Evolutionary conservation across 2,329 filamentous ascomycete genomes (phyloP), one percentile per base, ranked within the genome.

Genomic region (Conoideocrella luteorostrata): DNA sequence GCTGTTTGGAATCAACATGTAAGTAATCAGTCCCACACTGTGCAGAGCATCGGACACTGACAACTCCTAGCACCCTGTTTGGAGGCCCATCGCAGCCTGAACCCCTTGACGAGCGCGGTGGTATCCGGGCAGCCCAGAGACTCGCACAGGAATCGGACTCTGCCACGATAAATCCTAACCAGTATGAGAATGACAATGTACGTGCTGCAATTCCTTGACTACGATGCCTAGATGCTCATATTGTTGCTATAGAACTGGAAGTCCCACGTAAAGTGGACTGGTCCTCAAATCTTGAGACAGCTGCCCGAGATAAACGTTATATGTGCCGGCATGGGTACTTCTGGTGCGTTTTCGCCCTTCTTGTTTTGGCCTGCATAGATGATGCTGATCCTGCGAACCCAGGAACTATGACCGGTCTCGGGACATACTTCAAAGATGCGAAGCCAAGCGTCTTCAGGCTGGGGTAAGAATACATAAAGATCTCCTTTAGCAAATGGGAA

Each of bases 261-360:
- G 52, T 61, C 77, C 3, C 77, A 81, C 52, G 60, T 74, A 2
- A 70, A 70, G 39, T 80, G 77, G 77, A 80, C 77, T 1, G 77
- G 75, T 0, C 74, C 76, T 1, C 77, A 80, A 48, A 77, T 80
- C 15, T 64, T 71, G 36, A 68, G 65, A 38, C 77, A 80, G 39
- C 55, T 80, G 4, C 77, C 76, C 1, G 65, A 76, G 39, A 75
- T 79, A 46, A 74, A 72, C 22, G 61, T 80, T 4, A 63, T 80
- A 15, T 77, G 71, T 39, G 69, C 74, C 0, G 72, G 73, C 0
- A 73, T 80, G 69, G 77, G 77, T 3, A 80, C 75, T 5, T 43
- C 57, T 17, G 58, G 58, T 58, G 42, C 21, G 49, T 7, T 21
- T 3, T 9, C 29, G 9, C n/a, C n/a, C n/a, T n/a, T n/a, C 26